phyloP scores from a whole-genome alignment of 495 filamentous ascomycete genomes.

The Umbilicaria muhlenbergii region DNA sequence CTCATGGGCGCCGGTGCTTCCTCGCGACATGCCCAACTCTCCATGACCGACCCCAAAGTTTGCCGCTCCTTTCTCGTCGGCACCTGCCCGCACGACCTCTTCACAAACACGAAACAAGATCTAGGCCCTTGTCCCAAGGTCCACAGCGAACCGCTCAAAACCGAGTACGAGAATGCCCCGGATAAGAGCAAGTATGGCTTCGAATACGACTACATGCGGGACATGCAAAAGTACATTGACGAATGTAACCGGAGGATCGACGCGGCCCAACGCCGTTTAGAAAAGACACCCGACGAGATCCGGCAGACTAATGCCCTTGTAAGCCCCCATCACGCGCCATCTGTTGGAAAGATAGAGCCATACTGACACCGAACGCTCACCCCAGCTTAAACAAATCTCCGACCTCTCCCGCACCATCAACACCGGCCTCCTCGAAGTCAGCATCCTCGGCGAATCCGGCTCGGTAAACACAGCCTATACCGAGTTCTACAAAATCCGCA shows the following conservation, averaged over 20 bases:
- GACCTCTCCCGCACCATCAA: constrained; percentile 70
- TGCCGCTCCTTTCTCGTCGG: constrained; percentile 91
- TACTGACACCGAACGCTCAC: constrained; percentile 4
- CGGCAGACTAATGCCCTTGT: constrained; percentile 81
- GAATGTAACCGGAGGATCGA: constrained; percentile 94
- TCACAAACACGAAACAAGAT: constrained; percentile 99
- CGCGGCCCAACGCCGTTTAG: constrained; percentile 70
- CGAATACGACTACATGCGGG: constrained; percentile 89
- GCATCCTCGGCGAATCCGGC: constrained; percentile 69
- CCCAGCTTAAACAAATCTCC: constrained; percentile 66
- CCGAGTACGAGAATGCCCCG: constrained; percentile 61
- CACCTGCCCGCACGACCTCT: constrained; percentile 95
- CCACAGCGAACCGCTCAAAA: constrained; percentile 75
- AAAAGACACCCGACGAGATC: constrained; percentile 98
- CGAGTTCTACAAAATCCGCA: constrained; percentile 71
- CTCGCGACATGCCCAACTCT: constrained; percentile 59
- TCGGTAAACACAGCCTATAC: constrained; percentile 65
- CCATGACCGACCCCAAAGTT: constrained; percentile 83
- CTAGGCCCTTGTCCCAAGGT: constrained; percentile 81
- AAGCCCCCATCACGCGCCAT: constrained; percentile 7
- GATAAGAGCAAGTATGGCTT: constrained; percentile 75
- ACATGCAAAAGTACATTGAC: constrained; percentile 90
- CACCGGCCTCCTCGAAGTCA: constrained; percentile 68
- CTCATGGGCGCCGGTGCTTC: constrained; percentile 61
- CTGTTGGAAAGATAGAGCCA: neutral